Base-by-base conservation (phyloP, 345 rosid species). In the Kernera saxatilis region DNA sequence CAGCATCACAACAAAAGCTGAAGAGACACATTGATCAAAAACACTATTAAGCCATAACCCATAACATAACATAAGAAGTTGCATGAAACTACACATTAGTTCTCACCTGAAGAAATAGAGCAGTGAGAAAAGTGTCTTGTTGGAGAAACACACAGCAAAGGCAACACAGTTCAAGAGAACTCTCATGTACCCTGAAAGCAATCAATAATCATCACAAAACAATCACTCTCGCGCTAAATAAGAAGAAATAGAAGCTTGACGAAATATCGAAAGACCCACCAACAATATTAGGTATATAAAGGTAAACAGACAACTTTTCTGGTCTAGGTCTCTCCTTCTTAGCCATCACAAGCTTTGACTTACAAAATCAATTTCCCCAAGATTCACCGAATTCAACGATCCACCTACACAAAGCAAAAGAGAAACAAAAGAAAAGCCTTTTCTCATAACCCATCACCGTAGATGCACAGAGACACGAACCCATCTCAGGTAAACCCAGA, bases 1-100 rank as follows among this genome's bases (percentile, higher is more conserved):
- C 78, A 32, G 88, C 99, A 73, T 94, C 99, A 70, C 98, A 94
- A 18, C 89, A 91, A 82, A 94, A 94, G 85, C 99, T 94, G 88
- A 65, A 82, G 27, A 25, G 50, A 33, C 78, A 48, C 54, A 36
- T 78, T 69, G 22, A 62, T 55, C 18, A 62, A 67, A 49, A 48
- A 14, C 14, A 52, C 29, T 5, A 43, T 32, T 41, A 41, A 75
- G 29, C 74, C 43, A 41, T 22, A 3, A 57, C 22, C 2, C 69
- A 13, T n/a, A n/a, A n/a, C n/a, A 35, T 41, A 62, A 27, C 23
- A 29, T 5, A 64, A 65, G 11, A 57, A 55, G 37, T 3, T 40
- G 6, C 23, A 77, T n/a, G 60, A 15, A 26, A 15, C 17, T 11
- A 53, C 0, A 54, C 23, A 54, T 4, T 5, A 26, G 33, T 18